These are phyloP conservation scores for Calamus simplicifolius DNA, from an alignment of 176 grass and related monocot genomes.

Conservation along the genomic window DNA sequence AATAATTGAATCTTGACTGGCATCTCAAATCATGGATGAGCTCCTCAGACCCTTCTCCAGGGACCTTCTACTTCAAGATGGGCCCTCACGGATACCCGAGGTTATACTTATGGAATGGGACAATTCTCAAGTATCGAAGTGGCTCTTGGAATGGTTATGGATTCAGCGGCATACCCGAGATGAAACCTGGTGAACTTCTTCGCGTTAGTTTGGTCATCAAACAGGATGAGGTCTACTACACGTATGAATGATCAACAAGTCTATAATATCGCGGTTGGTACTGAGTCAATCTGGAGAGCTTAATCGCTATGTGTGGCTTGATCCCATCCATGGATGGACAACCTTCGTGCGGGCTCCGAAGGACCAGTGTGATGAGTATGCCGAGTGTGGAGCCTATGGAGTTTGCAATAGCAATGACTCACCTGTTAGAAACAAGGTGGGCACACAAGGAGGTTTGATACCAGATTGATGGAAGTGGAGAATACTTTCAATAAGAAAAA, in stretches of 20 bases:
- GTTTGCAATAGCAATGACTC: too few relatives aligned
- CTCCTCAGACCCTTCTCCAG: constrained; percentile 23
- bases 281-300: background rate
- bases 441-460: too few relatives aligned
- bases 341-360: too few relatives aligned
- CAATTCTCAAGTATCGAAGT: constrained; percentile 15
- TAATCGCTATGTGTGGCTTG: constrained; percentile 10
- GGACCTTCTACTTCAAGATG: constrained; percentile 15
- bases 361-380: too few relatives aligned
- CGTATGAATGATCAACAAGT: background rate
- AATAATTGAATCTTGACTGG: constrained; percentile 25
- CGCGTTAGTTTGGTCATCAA: constrained; percentile 22
- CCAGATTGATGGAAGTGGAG: too few relatives aligned
- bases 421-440: too few relatives aligned
- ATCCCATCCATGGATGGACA: background rate
- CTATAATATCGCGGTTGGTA: constrained; percentile 1
- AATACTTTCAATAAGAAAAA: too few relatives aligned
- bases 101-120: constrained; percentile 9
- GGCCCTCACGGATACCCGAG: constrained; percentile 26
- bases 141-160: constrained; percentile 38
- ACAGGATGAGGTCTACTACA: constrained; percentile 5
- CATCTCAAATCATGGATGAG: constrained; percentile 39
- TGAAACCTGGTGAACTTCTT: constrained; percentile 1
- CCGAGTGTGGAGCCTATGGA: too few relatives aligned
- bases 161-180: constrained; percentile 31